phyloP scores from a whole-genome alignment of 2,329 filamentous ascomycete genomes.

The Colletotrichum sp. region DNA sequence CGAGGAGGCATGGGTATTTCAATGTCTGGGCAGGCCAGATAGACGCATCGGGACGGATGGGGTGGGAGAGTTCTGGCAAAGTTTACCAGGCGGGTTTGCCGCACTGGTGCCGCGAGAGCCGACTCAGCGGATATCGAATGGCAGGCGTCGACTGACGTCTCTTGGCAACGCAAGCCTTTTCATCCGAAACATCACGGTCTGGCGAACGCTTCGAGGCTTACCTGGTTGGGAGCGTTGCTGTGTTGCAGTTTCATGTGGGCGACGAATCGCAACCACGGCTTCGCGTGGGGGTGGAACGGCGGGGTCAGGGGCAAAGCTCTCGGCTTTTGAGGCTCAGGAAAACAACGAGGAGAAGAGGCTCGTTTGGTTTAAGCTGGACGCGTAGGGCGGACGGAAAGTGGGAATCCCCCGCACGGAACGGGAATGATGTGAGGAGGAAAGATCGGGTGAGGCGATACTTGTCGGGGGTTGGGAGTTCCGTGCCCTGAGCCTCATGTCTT shows the following conservation, averaged over 20 bases:
- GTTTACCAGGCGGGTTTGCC: background rate
- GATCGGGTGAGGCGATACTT: constrained; percentile 17
- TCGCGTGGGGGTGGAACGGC: background rate
- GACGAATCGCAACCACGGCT: constrained; percentile 2
- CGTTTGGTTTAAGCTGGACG: background rate
- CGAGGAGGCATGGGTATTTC: background rate
- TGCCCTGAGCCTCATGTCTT: background rate
- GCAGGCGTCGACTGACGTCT: constrained; percentile 5
- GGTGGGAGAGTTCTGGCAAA: background rate
- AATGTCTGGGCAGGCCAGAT: background rate
- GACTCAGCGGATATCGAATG: constrained; percentile 4
- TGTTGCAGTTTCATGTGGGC: background rate
- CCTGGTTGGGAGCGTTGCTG: background rate
- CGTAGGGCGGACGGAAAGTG: background rate
- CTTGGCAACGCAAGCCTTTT: background rate
- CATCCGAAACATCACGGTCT: background rate
- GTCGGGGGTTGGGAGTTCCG: constrained; percentile 2
- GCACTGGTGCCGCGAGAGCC: background rate
- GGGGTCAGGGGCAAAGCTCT: background rate
- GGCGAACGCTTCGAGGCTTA: background rate
- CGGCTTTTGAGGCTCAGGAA: background rate
- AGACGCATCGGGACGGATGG: background rate
- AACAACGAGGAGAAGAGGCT: background rate
- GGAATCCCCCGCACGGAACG: background rate
- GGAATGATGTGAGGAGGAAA: background rate